phyloP scores from a whole-genome alignment of 805 yeast genomes.

The Saccharomycopsis malanga region DNA sequence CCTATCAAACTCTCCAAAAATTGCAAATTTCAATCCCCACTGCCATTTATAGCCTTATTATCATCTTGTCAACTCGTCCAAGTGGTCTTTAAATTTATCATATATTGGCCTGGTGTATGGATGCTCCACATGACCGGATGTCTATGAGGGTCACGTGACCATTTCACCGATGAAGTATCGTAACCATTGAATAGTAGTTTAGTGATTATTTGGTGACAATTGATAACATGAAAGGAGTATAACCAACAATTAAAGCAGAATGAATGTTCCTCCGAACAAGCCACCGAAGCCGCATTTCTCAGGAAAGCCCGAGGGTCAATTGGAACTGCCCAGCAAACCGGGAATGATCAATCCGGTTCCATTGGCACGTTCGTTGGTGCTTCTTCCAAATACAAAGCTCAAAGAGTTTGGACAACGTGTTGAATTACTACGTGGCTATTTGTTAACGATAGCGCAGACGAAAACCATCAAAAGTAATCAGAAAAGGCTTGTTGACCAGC shows the following conservation, averaged over 20 bases:
- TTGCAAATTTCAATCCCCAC: not conserved
- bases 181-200: too few species aligned
- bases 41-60: not conserved
- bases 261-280: not conserved
- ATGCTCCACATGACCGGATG: not conserved
- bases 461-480: not conserved
- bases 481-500: constrained; percentile 3
- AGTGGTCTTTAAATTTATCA: not conserved
- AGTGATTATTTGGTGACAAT: too few species aligned
- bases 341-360: not conserved
- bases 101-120: not conserved
- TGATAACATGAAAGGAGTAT: not conserved
- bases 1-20: not conserved
- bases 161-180: too few species aligned
- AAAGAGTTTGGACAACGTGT: constrained; percentile 7
- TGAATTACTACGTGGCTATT: constrained; percentile 11
- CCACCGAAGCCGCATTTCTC: not conserved
- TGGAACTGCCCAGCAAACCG: not conserved
- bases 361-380: constrained; percentile 2
- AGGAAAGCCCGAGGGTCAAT: not conserved
- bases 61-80: not conserved
- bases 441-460: not conserved
- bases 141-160: too few species aligned
- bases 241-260: too few species aligned
- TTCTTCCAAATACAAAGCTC: constrained; percentile 14